Conservation (phyloP, 768 basidiomycete species). For the Suillus variegatus region DNA sequence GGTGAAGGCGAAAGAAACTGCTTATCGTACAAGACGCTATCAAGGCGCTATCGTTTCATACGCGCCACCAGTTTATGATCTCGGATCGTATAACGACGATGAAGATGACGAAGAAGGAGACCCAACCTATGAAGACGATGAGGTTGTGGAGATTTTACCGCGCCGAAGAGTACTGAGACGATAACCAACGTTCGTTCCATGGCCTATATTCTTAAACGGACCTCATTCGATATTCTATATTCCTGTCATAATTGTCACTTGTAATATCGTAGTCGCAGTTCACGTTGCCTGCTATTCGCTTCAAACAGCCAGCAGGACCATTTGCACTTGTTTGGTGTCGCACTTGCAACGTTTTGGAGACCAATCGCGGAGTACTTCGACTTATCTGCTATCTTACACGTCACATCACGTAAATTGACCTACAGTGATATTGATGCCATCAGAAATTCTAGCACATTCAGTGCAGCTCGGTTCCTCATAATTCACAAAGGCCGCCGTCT, state of each 20-base stretch:
- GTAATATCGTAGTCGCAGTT: not conserved
- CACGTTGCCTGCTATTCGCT: not conserved
- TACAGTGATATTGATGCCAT: not conserved
- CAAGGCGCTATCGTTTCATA: not conserved
- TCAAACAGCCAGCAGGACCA: not conserved
- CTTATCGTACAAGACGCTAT: slow-evolving; percentile 10
- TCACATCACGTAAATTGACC: slow-evolving; percentile 1
- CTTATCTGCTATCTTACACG: not conserved
- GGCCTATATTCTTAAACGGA: not conserved
- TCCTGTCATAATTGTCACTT: not conserved
- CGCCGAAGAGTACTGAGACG: not conserved
- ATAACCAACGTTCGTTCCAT: not conserved
- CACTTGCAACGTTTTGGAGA: not conserved
- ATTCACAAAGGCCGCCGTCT: not conserved
- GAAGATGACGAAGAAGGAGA: slow-evolving; percentile 10
- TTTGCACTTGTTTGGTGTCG: not conserved
- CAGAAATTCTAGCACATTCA: not conserved
- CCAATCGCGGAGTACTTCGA: not conserved
- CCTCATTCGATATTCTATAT: not conserved
- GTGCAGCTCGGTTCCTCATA: not conserved
- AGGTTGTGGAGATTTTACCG: not conserved
- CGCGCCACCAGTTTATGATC: not conserved
- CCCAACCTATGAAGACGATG: slow-evolving; percentile 12
- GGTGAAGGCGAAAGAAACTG: slow-evolving; percentile 16
- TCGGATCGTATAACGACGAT: slow-evolving; percentile 7